A percentile compares a stretch with the other conserved stretches of the same genome.
Evolutionary conservation across 345 rosid genomes (phyloP).

Genomic region (Bruguiera gymnorhiza): DNA sequence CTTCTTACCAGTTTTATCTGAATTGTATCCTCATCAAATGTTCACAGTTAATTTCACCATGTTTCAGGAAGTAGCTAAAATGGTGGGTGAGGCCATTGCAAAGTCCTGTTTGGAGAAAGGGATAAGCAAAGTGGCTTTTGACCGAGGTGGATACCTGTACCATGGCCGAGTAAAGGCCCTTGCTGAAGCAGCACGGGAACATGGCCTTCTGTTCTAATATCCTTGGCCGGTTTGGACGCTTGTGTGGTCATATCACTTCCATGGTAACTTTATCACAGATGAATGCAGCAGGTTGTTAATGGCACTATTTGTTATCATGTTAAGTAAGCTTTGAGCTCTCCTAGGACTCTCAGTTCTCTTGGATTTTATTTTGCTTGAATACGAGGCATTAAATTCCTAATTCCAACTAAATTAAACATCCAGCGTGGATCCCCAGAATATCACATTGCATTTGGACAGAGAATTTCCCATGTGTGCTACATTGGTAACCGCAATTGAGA

Average conservation of each 20-base stretch:
- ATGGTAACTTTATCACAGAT: too few relatives aligned
- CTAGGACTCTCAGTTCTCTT: too few relatives aligned
- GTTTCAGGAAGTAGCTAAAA: constrained; percentile 77
- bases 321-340: constrained; percentile 1
- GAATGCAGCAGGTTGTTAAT: background rate
- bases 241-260: background rate
- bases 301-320: background rate
- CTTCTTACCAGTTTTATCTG: background rate
- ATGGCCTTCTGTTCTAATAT: constrained; percentile 73
- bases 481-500: too few relatives aligned
- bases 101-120: constrained; percentile 90
- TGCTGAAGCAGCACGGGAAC: constrained; percentile 77
- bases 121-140: constrained; percentile 80
- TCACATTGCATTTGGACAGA: too few relatives aligned
- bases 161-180: constrained; percentile 86
- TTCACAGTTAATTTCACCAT: background rate
- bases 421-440: too few relatives aligned
- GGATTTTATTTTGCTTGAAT: too few relatives aligned
- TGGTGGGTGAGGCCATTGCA: constrained; percentile 76
- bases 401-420: too few relatives aligned
- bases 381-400: too few relatives aligned
- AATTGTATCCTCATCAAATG: background rate
- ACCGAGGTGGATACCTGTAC: constrained; percentile 88
- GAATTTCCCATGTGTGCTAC: too few relatives aligned
- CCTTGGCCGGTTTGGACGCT: constrained; percentile 16